Evolutionary conservation across 1,284 basidiomycete species (phyloP).

Genomic region (Moesziomyces sp.): DNA sequence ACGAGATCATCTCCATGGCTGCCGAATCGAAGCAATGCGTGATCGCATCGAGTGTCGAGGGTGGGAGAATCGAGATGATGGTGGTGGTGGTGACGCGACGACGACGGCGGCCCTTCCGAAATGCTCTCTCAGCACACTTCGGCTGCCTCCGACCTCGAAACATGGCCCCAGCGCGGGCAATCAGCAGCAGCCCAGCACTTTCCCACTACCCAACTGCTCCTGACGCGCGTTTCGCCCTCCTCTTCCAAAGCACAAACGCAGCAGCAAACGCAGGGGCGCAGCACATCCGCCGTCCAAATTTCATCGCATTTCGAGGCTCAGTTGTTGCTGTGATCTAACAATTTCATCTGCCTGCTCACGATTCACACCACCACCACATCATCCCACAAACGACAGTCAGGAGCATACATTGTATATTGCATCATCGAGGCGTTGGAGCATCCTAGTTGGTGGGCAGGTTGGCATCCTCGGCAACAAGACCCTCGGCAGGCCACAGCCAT

Average conservation of each 20-base stretch:
- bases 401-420: too few species aligned
- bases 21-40: too few species aligned
- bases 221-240: conserved; percentile 1
- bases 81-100: background rate
- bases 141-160: too few species aligned
- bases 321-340: background rate
- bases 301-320: too few species aligned
- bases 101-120: too few species aligned
- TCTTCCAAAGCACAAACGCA: background rate
- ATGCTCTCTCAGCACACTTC: too few species aligned
- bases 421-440: too few species aligned
- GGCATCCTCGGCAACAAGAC: conserved; percentile 59
- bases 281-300: too few species aligned
- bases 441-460: conserved; percentile 4
- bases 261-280: conserved; percentile 11
- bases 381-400: too few species aligned
- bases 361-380: background rate
- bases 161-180: background rate
- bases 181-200: background rate
- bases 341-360: too few species aligned
- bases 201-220: background rate
- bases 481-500: conserved; percentile 67
- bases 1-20: conserved; percentile 63
- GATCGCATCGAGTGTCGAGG: background rate
- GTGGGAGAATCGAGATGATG: background rate